Percentiles rank a stretch among this genome's conserved stretches.
Evolutionary conservation across 108 stramenopile species (phyloP).

Genomic region (Fragilariopsis cylindrus): DNA sequence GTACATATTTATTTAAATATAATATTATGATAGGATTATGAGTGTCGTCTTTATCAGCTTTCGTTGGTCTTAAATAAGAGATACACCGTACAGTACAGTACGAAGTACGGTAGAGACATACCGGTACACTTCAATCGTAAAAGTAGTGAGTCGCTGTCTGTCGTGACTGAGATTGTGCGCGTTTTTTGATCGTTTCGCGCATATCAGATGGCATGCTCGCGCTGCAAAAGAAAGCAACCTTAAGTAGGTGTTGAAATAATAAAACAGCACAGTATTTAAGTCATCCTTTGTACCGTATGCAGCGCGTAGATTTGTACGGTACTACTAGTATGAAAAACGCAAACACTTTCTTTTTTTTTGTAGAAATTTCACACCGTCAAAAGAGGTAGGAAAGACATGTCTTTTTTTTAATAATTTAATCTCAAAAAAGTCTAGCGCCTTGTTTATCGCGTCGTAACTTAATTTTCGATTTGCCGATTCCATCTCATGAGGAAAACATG

Average conservation of each 20-base stretch:
- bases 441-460: background rate
- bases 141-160: too few species aligned
- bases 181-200: too few species aligned
- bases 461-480: constrained; percentile 17
- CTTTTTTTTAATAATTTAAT: too few species aligned
- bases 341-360: background rate
- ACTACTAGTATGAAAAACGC: background rate
- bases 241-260: background rate
- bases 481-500: constrained; percentile 6
- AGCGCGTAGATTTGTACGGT: background rate
- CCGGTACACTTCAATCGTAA: too few species aligned
- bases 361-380: background rate
- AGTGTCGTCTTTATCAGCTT: too few species aligned
- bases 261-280: background rate
- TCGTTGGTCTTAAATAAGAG: too few species aligned
- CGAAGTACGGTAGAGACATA: too few species aligned
- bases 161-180: too few species aligned
- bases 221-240: too few species aligned
- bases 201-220: too few species aligned
- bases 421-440: background rate
- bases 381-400: too few species aligned
- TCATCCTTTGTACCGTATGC: background rate
- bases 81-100: too few species aligned
- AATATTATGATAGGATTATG: background rate
- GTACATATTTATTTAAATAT: background rate